Conservation (phyloP, 1,284 basidiomycete genomes). For the Pseudozyma sp. region DNA sequence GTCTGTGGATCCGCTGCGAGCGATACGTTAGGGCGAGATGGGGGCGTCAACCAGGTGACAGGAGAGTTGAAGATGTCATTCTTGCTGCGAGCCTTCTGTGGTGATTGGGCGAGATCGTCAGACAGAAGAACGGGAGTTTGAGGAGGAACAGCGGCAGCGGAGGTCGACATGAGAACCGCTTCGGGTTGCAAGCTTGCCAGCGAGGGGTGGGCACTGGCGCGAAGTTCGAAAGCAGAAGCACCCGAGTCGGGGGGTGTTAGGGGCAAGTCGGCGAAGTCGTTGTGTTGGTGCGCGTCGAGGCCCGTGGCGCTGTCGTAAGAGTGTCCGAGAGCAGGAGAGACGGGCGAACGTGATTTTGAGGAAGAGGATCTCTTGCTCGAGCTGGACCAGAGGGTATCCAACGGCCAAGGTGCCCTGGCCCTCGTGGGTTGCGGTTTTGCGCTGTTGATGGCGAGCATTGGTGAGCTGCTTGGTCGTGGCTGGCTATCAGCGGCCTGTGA, state of each 20-base stretch:
- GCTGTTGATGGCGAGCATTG: conserved; percentile 14
- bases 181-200: neutral
- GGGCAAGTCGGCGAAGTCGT: conserved; percentile 30
- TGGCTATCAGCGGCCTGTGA: conserved; percentile 3
- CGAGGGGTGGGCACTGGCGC: neutral
- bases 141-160: neutral
- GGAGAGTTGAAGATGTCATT: conserved; percentile 59
- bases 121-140: neutral
- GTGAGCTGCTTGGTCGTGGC: conserved; percentile 6
- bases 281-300: conserved; percentile 15
- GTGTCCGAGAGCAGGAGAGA: conserved; percentile 3
- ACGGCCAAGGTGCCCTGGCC: conserved; percentile 34
- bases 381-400: conserved; percentile 46
- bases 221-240: conserved; percentile 27
- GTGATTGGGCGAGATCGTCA: conserved; percentile 6
- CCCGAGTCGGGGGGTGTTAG: conserved; percentile 42
- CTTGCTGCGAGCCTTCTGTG: conserved; percentile 30
- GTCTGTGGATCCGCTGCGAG: neutral
- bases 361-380: conserved; percentile 15
- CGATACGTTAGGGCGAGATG: conserved; percentile 20
- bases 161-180: conserved; percentile 1
- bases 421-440: conserved; percentile 15
- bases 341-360: conserved; percentile 16
- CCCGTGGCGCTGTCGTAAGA: conserved; percentile 27
- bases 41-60: conserved; percentile 41